Evolutionary conservation across 305 asterid genomes (phyloP).

Genomic region (Withania somnifera): DNA sequence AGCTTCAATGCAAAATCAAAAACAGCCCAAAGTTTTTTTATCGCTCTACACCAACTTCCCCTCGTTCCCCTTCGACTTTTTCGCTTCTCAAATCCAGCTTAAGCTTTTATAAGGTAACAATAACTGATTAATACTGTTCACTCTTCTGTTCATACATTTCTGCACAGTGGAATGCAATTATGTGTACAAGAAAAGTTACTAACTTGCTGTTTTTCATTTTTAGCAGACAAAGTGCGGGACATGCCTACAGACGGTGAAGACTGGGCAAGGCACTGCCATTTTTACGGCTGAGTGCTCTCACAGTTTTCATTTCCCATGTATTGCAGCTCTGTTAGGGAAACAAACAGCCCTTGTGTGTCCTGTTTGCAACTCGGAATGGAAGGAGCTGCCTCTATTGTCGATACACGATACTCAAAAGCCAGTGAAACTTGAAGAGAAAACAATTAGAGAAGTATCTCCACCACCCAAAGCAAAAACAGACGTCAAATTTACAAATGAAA

Average conservation of each 20-base stretch:
- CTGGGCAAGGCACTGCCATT: conserved; percentile 82
- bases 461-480: conserved; percentile 4
- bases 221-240: conserved; percentile 75
- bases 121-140: neutral
- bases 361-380: conserved; percentile 58
- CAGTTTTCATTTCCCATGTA: conserved; percentile 84
- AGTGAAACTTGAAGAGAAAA: conserved; percentile 1
- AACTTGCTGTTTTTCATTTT: neutral
- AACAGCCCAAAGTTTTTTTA: conserved; percentile 51
- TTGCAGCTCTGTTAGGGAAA: conserved; percentile 57
- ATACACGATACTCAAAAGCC: conserved; percentile 14
- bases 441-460: conserved; percentile 5
- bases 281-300: conserved; percentile 98
- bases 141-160: neutral
- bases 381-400: conserved; percentile 49
- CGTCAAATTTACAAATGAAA: neutral
- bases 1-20: conserved; percentile 52
- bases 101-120: conserved; percentile 44
- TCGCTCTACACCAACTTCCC: conserved; percentile 77
- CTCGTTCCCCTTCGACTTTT: conserved; percentile 78
- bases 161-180: conserved; percentile 15
- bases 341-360: conserved; percentile 62
- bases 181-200: neutral
- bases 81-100: conserved; percentile 64
- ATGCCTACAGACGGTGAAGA: conserved; percentile 54